phyloP scores from a whole-genome alignment of 345 rosid species.

The Gynandropsis gynandra region DNA sequence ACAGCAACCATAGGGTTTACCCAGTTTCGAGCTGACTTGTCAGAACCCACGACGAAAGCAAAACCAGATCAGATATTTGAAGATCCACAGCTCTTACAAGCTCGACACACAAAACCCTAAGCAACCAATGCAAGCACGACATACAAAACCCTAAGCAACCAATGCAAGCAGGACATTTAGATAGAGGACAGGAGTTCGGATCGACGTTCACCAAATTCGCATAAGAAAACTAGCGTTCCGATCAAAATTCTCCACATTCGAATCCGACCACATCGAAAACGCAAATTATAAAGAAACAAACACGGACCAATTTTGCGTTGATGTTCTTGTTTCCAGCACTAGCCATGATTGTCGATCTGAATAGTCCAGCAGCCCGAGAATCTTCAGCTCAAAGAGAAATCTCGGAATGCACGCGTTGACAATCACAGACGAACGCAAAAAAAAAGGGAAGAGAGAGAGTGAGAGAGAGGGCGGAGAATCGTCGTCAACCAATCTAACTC shows the following conservation, averaged over 20 bases:
- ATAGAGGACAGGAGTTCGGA: not conserved
- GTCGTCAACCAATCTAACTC: slow-evolving; percentile 22
- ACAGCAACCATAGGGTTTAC: not conserved
- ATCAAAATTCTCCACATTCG: slow-evolving; percentile 1
- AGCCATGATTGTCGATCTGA: slow-evolving; percentile 26
- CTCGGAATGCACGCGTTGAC: slow-evolving; percentile 6
- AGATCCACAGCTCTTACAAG: slow-evolving; percentile 12
- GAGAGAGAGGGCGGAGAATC: slow-evolving; percentile 17
- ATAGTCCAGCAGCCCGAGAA: slow-evolving; percentile 4
- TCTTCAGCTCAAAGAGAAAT: slow-evolving; percentile 7
- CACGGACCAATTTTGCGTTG: slow-evolving; percentile 30
- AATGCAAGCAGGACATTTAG: not conserved
- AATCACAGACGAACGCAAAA: slow-evolving; percentile 1
- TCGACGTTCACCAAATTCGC: not conserved
- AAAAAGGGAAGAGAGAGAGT: slow-evolving; percentile 6
- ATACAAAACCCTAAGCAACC: not conserved
- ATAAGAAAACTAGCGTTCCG: not conserved
- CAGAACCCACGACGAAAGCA: slow-evolving; percentile 13
- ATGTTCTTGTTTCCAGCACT: slow-evolving; percentile 30
- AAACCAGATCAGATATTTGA: slow-evolving; percentile 13
- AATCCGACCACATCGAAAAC: slow-evolving; percentile 10
- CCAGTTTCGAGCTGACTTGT: not conserved
- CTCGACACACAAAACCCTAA: slow-evolving; percentile 13
- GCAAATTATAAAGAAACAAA: not conserved
- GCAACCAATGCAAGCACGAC: not conserved